phyloP scores from a whole-genome alignment of 2,329 filamentous ascomycete species.

The Venturia pyrina region DNA sequence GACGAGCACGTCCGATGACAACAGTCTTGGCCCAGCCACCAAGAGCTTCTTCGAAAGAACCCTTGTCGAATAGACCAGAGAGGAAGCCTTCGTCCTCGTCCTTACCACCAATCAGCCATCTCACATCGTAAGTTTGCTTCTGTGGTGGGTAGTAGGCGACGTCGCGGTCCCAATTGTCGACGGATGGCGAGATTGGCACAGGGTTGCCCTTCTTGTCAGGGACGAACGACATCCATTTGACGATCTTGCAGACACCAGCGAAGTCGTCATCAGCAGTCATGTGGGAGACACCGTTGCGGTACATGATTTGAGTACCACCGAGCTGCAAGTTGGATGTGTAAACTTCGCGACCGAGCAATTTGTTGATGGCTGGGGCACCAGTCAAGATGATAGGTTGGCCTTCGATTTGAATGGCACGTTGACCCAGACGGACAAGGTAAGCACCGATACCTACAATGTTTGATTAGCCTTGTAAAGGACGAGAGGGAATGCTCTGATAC shows the following conservation, averaged over 20 bases:
- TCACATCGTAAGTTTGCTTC: constrained; percentile 83
- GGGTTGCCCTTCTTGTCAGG: constrained; percentile 91
- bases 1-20: constrained; percentile 88
- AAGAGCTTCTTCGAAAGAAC: constrained; percentile 92
- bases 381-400: constrained; percentile 98
- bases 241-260: constrained; percentile 93
- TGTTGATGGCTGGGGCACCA: constrained; percentile 95
- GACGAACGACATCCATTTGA: constrained; percentile 95
- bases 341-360: constrained; percentile 92
- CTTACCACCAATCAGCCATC: constrained; percentile 86
- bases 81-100: constrained; percentile 79
- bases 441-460: constrained; percentile 73
- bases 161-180: constrained; percentile 88
- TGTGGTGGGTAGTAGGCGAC: constrained; percentile 69
- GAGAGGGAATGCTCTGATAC: constrained; percentile 8
- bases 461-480: constrained; percentile 23
- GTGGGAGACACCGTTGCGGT: constrained; percentile 98
- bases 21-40: constrained; percentile 96
- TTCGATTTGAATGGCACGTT: constrained; percentile 97
- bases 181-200: constrained; percentile 79
- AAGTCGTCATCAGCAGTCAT: constrained; percentile 98
- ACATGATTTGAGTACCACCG: constrained; percentile 99
- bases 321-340: constrained; percentile 99
- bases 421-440: constrained; percentile 94
- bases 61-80: constrained; percentile 88